phyloP scores from a whole-genome alignment of 2,329 filamentous ascomycete species.

The Penicillium frequentans region DNA sequence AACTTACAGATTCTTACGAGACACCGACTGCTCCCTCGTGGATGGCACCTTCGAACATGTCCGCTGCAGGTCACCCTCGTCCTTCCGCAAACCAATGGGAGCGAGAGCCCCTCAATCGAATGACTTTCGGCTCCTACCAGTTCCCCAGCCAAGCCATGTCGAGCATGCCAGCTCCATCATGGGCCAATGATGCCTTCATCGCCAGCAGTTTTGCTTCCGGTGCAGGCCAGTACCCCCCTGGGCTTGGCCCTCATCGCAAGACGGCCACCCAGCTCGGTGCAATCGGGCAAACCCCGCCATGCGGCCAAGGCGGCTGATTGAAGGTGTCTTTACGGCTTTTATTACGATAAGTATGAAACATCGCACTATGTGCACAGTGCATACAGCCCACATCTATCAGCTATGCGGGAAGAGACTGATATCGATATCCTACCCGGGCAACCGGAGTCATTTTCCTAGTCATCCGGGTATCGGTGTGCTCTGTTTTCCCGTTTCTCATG shows the following conservation, averaged over 20 bases:
- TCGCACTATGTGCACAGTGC: neutral
- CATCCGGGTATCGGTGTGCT: neutral
- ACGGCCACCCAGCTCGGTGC: constrained; percentile 36
- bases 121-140: constrained; percentile 22
- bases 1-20: constrained; percentile 19
- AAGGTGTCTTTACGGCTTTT: neutral
- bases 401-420: neutral
- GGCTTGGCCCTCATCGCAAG: constrained; percentile 27
- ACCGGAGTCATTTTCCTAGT: neutral
- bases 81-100: constrained; percentile 25
- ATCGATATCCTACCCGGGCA: neutral
- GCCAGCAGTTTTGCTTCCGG: constrained; percentile 31
- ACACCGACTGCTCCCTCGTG: constrained; percentile 27
- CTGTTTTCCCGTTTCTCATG: neutral
- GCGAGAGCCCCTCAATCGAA: constrained; percentile 14
- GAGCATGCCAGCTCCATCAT: constrained; percentile 31
- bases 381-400: neutral
- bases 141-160: constrained; percentile 27
- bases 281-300: constrained; percentile 50
- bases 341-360: neutral
- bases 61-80: constrained; percentile 10
- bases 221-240: constrained; percentile 23
- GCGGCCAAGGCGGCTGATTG: constrained; percentile 49
- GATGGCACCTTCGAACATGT: constrained; percentile 17
- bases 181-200: constrained; percentile 40